Conservation (phyloP, 2,329 filamentous ascomycete species). For the Fusarium sambucinum region DNA sequence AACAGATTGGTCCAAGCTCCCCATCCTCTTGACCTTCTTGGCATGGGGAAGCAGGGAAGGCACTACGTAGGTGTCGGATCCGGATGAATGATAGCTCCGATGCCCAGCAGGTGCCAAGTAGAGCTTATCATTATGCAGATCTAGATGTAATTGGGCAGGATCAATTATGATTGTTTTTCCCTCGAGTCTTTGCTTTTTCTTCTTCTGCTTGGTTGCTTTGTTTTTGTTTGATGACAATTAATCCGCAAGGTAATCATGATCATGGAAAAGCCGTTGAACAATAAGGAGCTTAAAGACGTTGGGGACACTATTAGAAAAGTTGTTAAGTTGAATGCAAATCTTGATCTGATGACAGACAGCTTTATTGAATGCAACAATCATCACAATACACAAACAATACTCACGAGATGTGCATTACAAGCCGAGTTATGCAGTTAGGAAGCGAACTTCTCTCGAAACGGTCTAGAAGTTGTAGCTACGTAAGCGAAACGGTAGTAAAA, state of each 20-base stretch:
- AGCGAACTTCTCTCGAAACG: not conserved
- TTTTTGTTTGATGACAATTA: not conserved
- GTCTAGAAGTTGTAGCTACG: not conserved
- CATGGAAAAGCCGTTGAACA: not conserved
- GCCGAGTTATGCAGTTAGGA: not conserved
- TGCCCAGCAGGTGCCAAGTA: too few species aligned
- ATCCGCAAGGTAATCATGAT: not conserved
- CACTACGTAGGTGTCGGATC: slow-evolving; percentile 8
- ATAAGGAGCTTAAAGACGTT: not conserved
- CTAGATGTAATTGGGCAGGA: not conserved
- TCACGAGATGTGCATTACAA: not conserved
- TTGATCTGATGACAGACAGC: not conserved
- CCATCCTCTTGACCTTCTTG: slow-evolving; percentile 1
- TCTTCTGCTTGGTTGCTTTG: not conserved
- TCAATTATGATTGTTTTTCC: slow-evolving; percentile 1
- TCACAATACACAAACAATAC: not conserved
- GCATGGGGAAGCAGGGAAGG: slow-evolving; percentile 14
- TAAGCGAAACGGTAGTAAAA: slow-evolving; percentile 33
- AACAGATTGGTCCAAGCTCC: slow-evolving; percentile 48
- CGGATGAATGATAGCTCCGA: slow-evolving; percentile 31
- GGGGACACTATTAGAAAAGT: not conserved
- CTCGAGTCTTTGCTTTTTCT: slow-evolving; percentile 5
- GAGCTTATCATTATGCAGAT: slow-evolving; percentile 1
- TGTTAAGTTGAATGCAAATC: not conserved
- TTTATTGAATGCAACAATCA: not conserved